Evolutionary conservation across 2,329 filamentous ascomycete species (phyloP).

Genomic region (Pseudopyricularia cyperi): DNA sequence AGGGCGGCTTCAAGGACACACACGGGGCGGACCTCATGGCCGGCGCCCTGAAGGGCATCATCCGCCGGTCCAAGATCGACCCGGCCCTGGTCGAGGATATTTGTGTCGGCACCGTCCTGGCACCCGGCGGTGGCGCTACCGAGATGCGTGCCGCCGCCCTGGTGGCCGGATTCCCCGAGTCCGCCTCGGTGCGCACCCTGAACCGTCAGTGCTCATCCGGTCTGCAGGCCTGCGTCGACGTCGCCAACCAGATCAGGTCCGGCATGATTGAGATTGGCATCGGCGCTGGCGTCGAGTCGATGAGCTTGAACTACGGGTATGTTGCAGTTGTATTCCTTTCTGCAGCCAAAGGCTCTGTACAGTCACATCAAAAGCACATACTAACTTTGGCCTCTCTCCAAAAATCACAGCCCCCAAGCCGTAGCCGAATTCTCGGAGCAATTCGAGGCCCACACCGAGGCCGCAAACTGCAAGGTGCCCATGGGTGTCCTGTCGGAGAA

Average conservation of each 20-base stretch:
- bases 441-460: constrained; percentile 66
- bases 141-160: constrained; percentile 90
- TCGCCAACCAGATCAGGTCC: constrained; percentile 79
- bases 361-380: too few relatives aligned
- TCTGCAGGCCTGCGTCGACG: constrained; percentile 82
- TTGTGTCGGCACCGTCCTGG: constrained; percentile 78
- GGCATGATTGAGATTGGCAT: constrained; percentile 95
- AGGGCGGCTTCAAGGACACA: constrained; percentile 93
- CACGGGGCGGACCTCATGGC: constrained; percentile 72
- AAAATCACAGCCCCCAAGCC: constrained; percentile 50
- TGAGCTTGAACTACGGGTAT: constrained; percentile 83
- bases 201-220: constrained; percentile 94
- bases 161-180: constrained; percentile 80
- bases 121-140: constrained; percentile 87
- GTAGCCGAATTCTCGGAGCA: constrained; percentile 88
- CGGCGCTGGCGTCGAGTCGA: constrained; percentile 92
- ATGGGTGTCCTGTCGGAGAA: constrained; percentile 91
- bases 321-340: constrained; percentile 16
- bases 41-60: constrained; percentile 67
- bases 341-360: too few relatives aligned
- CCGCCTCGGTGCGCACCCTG: constrained; percentile 70
- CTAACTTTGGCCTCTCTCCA: too few relatives aligned
- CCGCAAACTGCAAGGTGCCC: constrained; percentile 92
- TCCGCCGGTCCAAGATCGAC: constrained; percentile 80
- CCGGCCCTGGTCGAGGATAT: constrained; percentile 83